Conservation (phyloP, 257 asterid genomes). For the Solanum appendiculatum region DNA sequence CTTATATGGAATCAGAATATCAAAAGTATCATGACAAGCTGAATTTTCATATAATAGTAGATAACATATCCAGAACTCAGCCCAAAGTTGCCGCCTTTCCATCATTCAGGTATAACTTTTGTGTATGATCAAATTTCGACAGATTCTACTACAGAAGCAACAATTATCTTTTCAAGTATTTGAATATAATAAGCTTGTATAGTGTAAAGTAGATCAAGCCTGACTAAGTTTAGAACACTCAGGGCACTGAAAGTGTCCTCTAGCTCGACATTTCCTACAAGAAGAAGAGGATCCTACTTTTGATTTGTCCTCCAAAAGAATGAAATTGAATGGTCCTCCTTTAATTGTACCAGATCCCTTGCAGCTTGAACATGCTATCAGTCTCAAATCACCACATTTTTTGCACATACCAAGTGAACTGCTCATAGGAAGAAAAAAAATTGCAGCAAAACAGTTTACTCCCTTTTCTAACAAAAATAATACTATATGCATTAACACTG, state of each 20-base stretch:
- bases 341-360: slow-evolving; percentile 60
- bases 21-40: not conserved
- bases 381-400: slow-evolving; percentile 76
- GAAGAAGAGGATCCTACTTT: slow-evolving; percentile 15
- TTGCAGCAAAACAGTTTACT: not conserved
- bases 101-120: not conserved
- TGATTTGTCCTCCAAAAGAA: slow-evolving; percentile 23
- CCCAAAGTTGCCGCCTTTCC: not conserved
- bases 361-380: slow-evolving; percentile 68
- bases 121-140: not conserved
- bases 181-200: no score
- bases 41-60: not conserved
- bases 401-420: slow-evolving; percentile 83
- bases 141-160: not conserved
- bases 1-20: not conserved
- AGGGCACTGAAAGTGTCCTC: slow-evolving; percentile 63
- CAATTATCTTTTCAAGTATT: no score
- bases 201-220: not conserved
- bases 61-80: no score
- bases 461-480: not conserved
- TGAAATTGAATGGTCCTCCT: slow-evolving; percentile 38
- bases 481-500: not conserved
- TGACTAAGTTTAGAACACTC: slow-evolving; percentile 32
- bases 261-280: slow-evolving; percentile 46
- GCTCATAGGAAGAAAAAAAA: not conserved